Conservation (phyloP, 2,329 filamentous ascomycete species). For the Exserohilum rostratum region DNA sequence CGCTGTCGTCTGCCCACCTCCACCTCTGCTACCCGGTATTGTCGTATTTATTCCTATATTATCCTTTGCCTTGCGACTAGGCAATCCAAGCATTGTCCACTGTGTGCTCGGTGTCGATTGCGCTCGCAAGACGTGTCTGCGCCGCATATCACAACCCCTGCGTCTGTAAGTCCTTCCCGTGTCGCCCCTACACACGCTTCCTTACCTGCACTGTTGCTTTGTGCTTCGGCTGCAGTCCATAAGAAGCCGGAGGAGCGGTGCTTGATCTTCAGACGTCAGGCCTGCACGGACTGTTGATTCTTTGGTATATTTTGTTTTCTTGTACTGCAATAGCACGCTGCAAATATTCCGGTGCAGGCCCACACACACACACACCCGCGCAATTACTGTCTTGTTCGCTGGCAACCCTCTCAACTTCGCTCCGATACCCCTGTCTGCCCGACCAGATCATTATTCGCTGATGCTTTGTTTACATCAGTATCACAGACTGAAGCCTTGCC, state of each 20-base stretch:
- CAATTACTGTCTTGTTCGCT: conserved; percentile 36
- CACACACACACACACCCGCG: conserved; percentile 44
- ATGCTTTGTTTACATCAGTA: conserved; percentile 42
- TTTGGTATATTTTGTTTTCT: conserved; percentile 34
- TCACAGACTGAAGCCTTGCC: conserved; percentile 31
- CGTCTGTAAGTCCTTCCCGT: conserved; percentile 40
- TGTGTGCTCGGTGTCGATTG: conserved; percentile 34
- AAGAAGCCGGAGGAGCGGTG: conserved; percentile 42
- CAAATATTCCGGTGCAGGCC: conserved; percentile 41
- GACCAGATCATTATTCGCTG: conserved; percentile 37
- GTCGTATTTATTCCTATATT: conserved; percentile 42
- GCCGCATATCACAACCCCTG: conserved; percentile 36
- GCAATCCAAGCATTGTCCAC: conserved; percentile 27
- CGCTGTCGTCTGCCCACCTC: conserved; percentile 32
- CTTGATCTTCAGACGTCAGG: conserved; percentile 48
- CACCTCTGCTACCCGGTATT: conserved; percentile 35
- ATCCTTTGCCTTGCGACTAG: conserved; percentile 32
- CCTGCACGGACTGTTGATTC: conserved; percentile 48
- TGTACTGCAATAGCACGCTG: conserved; percentile 44
- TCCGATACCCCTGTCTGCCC: conserved; percentile 40
- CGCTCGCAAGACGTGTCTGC: conserved; percentile 33
- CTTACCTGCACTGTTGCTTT: conserved; percentile 36
- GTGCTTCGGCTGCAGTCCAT: conserved; percentile 41
- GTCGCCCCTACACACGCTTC: conserved; percentile 27
- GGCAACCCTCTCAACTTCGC: conserved; percentile 29